Evolutionary conservation across 768 basidiomycete genomes (phyloP).

Genomic region (Lactifluus rugatus): DNA sequence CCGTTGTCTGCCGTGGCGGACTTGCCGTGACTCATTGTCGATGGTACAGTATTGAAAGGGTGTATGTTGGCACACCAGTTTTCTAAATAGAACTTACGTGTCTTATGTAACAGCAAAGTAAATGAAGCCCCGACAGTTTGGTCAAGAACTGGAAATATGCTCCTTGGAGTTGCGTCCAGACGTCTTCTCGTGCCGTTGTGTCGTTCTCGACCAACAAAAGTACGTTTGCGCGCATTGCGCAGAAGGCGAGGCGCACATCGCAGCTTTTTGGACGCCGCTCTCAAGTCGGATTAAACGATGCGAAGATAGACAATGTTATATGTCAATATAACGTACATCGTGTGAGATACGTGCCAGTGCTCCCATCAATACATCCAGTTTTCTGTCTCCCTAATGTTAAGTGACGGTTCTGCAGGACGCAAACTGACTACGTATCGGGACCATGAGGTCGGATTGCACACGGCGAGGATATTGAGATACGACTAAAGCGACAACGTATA

Average conservation of each 20-base stretch:
- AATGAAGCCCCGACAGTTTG: too few species aligned
- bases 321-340: neutral
- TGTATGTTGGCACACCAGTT: neutral
- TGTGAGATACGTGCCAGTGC: neutral
- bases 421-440: neutral
- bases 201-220: neutral
- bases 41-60: neutral
- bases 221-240: neutral
- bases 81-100: neutral
- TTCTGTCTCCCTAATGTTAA: neutral
- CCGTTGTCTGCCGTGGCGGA: too few species aligned
- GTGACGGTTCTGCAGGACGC: neutral
- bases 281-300: too few species aligned
- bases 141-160: neutral
- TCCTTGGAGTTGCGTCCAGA: neutral
- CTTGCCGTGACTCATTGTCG: too few species aligned
- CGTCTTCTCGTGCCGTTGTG: neutral
- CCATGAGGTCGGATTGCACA: neutral
- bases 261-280: neutral
- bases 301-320: too few species aligned
- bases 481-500: neutral
- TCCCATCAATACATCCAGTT: too few species aligned
- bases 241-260: neutral
- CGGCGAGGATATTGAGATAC: neutral
- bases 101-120: neutral